Base-by-base conservation (phyloP, 129 eudicot genomes). In the Ambrosia trifida region DNA sequence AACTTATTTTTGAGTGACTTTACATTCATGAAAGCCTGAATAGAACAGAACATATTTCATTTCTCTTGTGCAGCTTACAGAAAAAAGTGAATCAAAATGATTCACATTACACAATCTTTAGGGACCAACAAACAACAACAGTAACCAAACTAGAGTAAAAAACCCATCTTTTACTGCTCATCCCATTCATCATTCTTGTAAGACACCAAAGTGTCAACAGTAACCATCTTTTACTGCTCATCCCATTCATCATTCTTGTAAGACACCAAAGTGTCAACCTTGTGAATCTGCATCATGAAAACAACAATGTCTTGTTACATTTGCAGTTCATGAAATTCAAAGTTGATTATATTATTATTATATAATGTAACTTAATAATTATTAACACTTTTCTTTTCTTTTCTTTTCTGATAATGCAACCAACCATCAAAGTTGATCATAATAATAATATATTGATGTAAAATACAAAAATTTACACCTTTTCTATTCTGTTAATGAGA, bases 171-270 rank as follows among this genome's bases (percentile, higher is more conserved):
- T 81, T 80, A 93, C 81, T 81, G 60, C 73, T 90, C 97, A 82
- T 94, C 97, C 90, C 95, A 88, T 62, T 94, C 97, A 72, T 88
- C 99, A 66, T 87, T 89, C 81, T 85, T 94, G 93, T 94, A 94
- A 1, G 99, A 94, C 17, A 94, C 99, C 74, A 90, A 36, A 10
- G 99, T 94, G 82, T 94, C 97, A 67, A 94, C 97, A 14, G n/a
- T 50, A 17, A 5, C 11, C 16, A 58, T 64, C 43, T 51, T 67
- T 81, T 80, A 93, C 81, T 81, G 60, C 73, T 90, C 97, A 82
- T 94, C 97, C 90, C 95, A 88, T 62, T 94, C 97, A 72, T 88
- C 99, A 66, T 87, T 89, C 81, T 85, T 94, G 93, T 94, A 94
- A 1, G 99, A 94, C 17, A 94, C 99, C 74, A 90, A 36, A 10